Base-by-base conservation (phyloP, 2,329 filamentous ascomycete species). In the Magnaporthiopsis incrustans region DNA sequence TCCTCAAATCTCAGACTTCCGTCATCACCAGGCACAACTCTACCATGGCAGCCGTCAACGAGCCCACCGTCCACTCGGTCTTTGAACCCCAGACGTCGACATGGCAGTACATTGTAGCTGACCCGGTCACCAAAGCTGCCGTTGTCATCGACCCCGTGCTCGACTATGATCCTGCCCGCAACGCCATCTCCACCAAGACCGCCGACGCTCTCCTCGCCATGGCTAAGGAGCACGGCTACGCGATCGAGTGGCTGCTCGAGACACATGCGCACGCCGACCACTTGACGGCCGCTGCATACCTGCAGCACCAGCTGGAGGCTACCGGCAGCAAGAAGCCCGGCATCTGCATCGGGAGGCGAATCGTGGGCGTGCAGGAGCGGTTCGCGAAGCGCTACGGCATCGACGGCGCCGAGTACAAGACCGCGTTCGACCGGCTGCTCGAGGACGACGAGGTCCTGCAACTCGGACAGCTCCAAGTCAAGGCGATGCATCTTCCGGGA, bases 261-360 rank as follows among this genome's bases (percentile, higher is more conserved):
- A 89, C 86, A 0, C 86, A 89, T 69, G 81, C 78, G 0, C 83
- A 87, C 66, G 84, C 84, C 4, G 83, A 88, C 64, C 85, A 88
- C 65, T 67, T 88, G 0, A 88, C 84, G 0, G 81, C 86, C 0
- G 78, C 85, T 0, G 77, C 78, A 4, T 89, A 88, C 69, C 76
- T 89, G 0, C 83, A 86, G 68, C 71, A 72, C 0, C 71, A 69
- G 2, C 75, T 87, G 0, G 65, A 74, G 10, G 62, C 64, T 0
- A 76, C 80, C 58, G 74, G 71, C 26, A 38, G 65, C 26, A 38
- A 65, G 1, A 73, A 70, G 61, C 80, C 82, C 0, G 67, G 68
- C 0, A 79, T 87, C 6, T 77, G 82, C n/a, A 86, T 86, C 27
- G 84, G 85, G 1, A 78, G 78, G 62, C 77, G 81, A 12, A 85